These are phyloP conservation scores for Choiromyces venosus DNA, from an alignment of 495 filamentous ascomycete species.

Conservation along the genomic window DNA sequence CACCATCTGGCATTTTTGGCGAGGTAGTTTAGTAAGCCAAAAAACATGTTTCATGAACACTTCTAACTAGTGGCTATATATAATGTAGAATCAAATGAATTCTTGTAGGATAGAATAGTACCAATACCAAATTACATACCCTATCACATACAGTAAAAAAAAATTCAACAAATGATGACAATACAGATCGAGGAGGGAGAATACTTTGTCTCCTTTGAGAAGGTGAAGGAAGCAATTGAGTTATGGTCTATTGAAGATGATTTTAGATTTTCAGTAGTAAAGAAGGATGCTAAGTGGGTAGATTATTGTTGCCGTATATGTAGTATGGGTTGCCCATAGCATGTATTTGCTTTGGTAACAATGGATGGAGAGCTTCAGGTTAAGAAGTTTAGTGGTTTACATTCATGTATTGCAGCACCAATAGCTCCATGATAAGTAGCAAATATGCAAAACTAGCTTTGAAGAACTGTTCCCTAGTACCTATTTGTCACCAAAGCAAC, in stretches of 20 bases:
- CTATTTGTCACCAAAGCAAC: constrained; percentile 14
- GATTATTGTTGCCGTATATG: constrained; percentile 8
- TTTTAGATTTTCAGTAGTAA: not conserved
- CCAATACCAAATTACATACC: too few species aligned
- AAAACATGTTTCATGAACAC: too few species aligned
- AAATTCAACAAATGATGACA: too few species aligned
- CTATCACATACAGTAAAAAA: too few species aligned
- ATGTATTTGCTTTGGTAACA: constrained; percentile 8
- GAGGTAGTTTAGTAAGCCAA: too few species aligned
- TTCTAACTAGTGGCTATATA: too few species aligned
- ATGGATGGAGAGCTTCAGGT: constrained; percentile 1
- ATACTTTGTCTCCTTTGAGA: too few species aligned
- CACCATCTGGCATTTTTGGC: too few species aligned
- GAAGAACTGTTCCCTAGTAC: not conserved
- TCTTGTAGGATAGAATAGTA: too few species aligned
- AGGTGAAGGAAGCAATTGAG: not conserved
- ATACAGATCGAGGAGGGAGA: too few species aligned
- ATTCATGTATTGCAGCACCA: not conserved
- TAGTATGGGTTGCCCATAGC: constrained; percentile 1
- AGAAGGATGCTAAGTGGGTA: not conserved
- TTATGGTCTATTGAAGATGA: constrained; percentile 2
- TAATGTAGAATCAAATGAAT: too few species aligned
- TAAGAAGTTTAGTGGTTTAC: not conserved
- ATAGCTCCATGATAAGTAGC: not conserved
- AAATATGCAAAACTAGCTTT: constrained; percentile 15